Evolutionary conservation across 495 filamentous ascomycete species (phyloP).

Genomic region (Penicillium bialowiezense): DNA sequence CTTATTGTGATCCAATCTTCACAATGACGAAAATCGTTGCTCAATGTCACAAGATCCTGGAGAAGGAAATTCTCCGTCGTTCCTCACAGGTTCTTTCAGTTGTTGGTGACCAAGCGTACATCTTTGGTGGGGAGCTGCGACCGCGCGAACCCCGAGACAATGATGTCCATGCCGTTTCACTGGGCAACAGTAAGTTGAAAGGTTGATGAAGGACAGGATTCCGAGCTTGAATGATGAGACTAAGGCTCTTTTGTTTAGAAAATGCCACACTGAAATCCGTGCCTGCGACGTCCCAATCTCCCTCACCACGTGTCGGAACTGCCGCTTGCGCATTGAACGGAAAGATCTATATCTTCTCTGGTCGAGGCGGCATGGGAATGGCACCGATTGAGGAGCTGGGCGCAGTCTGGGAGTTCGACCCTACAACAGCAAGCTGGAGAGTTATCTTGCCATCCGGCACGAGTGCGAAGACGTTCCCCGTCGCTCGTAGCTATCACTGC

Average conservation of each 20-base stretch:
- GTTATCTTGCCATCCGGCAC: constrained; percentile 16
- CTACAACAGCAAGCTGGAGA: constrained; percentile 24
- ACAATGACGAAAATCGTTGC: neutral
- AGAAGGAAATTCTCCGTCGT: constrained; percentile 39
- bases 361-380: constrained; percentile 53
- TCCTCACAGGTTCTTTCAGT: too few species aligned
- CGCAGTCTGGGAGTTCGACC: constrained; percentile 46
- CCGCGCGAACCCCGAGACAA: constrained; percentile 59
- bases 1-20: neutral
- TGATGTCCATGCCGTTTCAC: constrained; percentile 62
- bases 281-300: constrained; percentile 15
- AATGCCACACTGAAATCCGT: constrained; percentile 4
- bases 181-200: constrained; percentile 27
- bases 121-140: constrained; percentile 42
- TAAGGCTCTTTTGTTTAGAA: constrained; percentile 1
- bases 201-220: neutral
- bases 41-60: too few species aligned
- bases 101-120: neutral
- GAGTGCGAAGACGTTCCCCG: constrained; percentile 24
- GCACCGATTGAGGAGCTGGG: constrained; percentile 52
- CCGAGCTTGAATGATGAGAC: neutral
- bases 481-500: constrained; percentile 48
- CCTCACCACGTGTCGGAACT: constrained; percentile 49
- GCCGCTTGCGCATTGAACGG: constrained; percentile 40
- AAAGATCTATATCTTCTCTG: constrained; percentile 55